phyloP scores from a whole-genome alignment of 148 eudicot genomes.

The Dianthus caryophyllus region DNA sequence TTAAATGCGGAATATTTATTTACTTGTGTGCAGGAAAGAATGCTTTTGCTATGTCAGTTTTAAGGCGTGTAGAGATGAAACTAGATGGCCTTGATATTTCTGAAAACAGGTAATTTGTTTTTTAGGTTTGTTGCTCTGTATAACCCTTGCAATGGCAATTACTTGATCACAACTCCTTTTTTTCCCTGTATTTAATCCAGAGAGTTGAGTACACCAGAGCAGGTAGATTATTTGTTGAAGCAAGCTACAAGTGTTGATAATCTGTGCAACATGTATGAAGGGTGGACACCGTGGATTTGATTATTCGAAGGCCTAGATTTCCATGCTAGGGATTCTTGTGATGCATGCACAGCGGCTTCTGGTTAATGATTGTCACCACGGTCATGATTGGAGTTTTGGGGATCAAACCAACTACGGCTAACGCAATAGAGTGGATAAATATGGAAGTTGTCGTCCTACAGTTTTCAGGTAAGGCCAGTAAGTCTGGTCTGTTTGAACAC shows the following conservation, averaged over 20 bases:
- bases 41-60: slow-evolving; percentile 79
- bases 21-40: slow-evolving; percentile 60
- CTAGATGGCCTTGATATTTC: slow-evolving; percentile 80
- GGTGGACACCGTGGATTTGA: slow-evolving; percentile 99
- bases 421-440: slow-evolving; percentile 11
- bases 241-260: slow-evolving; percentile 95
- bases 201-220: slow-evolving; percentile 66
- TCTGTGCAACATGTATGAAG: slow-evolving; percentile 99
- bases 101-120: slow-evolving; percentile 60
- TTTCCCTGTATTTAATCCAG: slow-evolving; percentile 30
- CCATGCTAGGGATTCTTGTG: slow-evolving; percentile 1
- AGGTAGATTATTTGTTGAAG: slow-evolving; percentile 87
- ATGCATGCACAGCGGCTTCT: slow-evolving; percentile 10
- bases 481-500: background rate
- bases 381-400: background rate
- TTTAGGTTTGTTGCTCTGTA: slow-evolving; percentile 16
- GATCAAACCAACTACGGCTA: slow-evolving; percentile 6
- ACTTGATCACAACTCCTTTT: background rate
- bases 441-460: background rate
- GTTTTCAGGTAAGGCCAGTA: slow-evolving; percentile 11
- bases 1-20: background rate
- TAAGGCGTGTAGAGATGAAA: slow-evolving; percentile 86
- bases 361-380: background rate
- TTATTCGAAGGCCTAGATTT: slow-evolving; percentile 4
- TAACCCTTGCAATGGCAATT: slow-evolving; percentile 15